These are phyloP conservation scores for Rhizophora apiculata DNA, from an alignment of 345 rosid genomes.

Conservation along the genomic window DNA sequence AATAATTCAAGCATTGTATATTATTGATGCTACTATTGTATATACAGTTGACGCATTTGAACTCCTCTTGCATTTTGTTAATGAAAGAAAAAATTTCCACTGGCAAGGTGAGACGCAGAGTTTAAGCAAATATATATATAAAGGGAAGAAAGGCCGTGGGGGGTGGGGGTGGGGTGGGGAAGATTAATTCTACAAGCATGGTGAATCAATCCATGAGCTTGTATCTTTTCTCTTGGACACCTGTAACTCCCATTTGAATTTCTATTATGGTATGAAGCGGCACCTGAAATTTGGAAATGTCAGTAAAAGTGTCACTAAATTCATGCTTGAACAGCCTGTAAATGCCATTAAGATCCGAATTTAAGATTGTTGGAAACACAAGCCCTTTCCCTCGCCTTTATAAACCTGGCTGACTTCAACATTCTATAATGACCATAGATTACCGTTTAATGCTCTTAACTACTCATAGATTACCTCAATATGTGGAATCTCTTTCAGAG, in stretches of 20 bases:
- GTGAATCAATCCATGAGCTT: slow-evolving; percentile 84
- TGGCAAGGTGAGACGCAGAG: background rate
- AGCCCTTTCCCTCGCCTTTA: too few species aligned
- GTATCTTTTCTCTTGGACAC: slow-evolving; percentile 97
- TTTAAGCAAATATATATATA: background rate
- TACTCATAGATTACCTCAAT: slow-evolving; percentile 61
- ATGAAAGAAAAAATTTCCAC: slow-evolving; percentile 16
- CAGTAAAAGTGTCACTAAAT: background rate
- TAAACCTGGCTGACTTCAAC: too few species aligned
- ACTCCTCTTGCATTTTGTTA: slow-evolving; percentile 11
- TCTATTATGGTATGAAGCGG: slow-evolving; percentile 98
- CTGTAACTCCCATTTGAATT: slow-evolving; percentile 99
- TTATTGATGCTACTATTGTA: background rate
- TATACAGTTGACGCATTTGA: slow-evolving; percentile 1
- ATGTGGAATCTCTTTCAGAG: slow-evolving; percentile 92
- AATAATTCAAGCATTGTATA: background rate
- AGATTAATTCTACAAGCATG: background rate
- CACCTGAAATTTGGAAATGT: slow-evolving; percentile 47
- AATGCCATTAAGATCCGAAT: too few species aligned
- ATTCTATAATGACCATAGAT: background rate
- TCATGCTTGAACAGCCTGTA: background rate
- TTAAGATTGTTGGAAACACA: too few species aligned
- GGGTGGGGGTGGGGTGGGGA: too few species aligned
- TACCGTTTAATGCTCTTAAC: background rate
- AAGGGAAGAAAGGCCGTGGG: background rate